Evolutionary conservation across 129 eudicot genomes (phyloP), one percentile per base, ranked within the genome.

Genomic region (Scalesia atractyloides): DNA sequence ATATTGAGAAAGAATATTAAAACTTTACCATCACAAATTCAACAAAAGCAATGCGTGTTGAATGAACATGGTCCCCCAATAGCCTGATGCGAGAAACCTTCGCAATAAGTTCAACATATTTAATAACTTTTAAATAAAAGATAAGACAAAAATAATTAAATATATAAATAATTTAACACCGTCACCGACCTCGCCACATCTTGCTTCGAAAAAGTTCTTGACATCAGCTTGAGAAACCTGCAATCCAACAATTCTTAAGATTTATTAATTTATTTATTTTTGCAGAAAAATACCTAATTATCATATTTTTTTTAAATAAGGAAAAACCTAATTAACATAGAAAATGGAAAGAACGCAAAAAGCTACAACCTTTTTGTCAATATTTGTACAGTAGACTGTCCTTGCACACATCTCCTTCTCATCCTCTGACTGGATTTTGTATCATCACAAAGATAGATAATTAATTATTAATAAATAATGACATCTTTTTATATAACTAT

Each of bases 381-480:
- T 94, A 76, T 90, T 94, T 84, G 98, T 94, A 80, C 97, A 94
- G 78, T 94, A 94, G 68, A 94, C 97, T 43, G 98, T 94, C 86
- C 97, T 82, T 57, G 93, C 96, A 68, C 98, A 94, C 98, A 90
- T 90, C 84, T 94, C 97, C 66, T 96, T 84, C 72, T 94, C 98
- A 83, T 90, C 97, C 84, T 94, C 98, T 8, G 97, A 94, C 98
- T 94, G 82, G 52, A 74, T 39, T 39, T 60, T 62, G 44, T 20
- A 63, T 30, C 68, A 71, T 70, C 59, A 58, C 51, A 44, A 73
- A 61, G 16, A 26, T 69, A 72, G 34, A 56, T 47, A 47, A 61
- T 53, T 17, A 20, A 17, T 17, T 33, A 68, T 64, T n/a, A 37
- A 39, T 39, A 61, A 33, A 68, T 18, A 60, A 9, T 47, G 37